Percentiles rank a stretch among this genome's conserved stretches.
phyloP scores from a whole-genome alignment of 2,329 filamentous ascomycete species.

The Penicillium sp. region DNA sequence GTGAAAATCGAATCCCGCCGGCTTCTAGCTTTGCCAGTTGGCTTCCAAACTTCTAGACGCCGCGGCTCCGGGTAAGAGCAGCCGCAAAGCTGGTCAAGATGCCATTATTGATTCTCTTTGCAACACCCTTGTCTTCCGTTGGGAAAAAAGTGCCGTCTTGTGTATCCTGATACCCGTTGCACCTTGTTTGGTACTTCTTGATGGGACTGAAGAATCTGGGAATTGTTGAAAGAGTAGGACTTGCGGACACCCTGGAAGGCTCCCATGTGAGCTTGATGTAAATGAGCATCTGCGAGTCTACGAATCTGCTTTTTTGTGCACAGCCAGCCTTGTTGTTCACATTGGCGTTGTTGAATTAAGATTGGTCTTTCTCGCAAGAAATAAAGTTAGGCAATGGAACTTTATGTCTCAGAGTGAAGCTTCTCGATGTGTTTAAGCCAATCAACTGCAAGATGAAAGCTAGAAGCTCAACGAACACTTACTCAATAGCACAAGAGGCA shows the following conservation, averaged over 20 bases:
- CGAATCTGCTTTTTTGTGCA: too few species aligned
- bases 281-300: too few species aligned
- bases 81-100: constrained; percentile 7
- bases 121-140: constrained; percentile 5
- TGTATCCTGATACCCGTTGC: constrained; percentile 5
- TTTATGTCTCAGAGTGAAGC: too few species aligned
- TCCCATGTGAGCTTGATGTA: constrained; percentile 15
- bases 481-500: too few species aligned
- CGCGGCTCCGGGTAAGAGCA: constrained; percentile 13
- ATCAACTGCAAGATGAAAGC: too few species aligned
- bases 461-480: too few species aligned
- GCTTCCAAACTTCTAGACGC: constrained; percentile 13
- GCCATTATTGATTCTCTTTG: constrained; percentile 12
- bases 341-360: too few species aligned
- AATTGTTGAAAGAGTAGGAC: too few species aligned
- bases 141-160: constrained; percentile 10
- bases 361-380: too few species aligned
- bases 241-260: background rate
- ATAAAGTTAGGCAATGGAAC: too few species aligned
- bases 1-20: background rate
- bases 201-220: background rate
- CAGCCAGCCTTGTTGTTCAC: too few species aligned
- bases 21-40: constrained; percentile 6
- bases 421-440: too few species aligned
- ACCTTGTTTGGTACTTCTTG: constrained; percentile 1